phyloP scores from a whole-genome alignment of 139 green algal genomes.

The Limnomonas spitsbergensis region DNA sequence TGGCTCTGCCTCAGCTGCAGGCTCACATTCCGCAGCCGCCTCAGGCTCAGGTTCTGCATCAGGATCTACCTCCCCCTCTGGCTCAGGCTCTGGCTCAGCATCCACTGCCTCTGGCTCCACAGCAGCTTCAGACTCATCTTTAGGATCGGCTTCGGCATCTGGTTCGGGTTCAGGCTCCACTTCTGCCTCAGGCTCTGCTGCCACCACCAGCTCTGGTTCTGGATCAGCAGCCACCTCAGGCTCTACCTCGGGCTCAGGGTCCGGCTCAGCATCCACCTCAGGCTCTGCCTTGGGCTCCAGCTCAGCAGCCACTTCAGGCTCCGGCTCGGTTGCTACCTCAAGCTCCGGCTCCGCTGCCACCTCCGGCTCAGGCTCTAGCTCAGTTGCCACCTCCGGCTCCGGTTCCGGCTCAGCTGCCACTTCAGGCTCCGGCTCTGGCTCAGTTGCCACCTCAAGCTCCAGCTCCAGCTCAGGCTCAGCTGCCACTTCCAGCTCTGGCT shows the following conservation, averaged over 20 bases:
- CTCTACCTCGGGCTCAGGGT: too few relatives aligned
- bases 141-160: background rate
- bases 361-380: background rate
- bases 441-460: background rate
- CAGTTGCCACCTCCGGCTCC: background rate
- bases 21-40: background rate
- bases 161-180: background rate
- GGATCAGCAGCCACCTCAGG: background rate
- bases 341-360: background rate
- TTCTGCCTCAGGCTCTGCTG: background rate
- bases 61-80: background rate
- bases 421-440: conserved; percentile 6
- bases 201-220: background rate
- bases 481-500: background rate
- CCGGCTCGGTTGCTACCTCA: background rate
- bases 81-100: background rate
- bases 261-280: background rate
- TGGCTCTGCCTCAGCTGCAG: background rate
- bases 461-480: background rate
- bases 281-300: background rate
- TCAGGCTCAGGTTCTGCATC: background rate
- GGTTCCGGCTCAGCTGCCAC: background rate
- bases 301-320: background rate
- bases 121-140: background rate
- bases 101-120: background rate